phyloP scores from a whole-genome alignment of 768 basidiomycete genomes.

The Boletus rubropictus region DNA sequence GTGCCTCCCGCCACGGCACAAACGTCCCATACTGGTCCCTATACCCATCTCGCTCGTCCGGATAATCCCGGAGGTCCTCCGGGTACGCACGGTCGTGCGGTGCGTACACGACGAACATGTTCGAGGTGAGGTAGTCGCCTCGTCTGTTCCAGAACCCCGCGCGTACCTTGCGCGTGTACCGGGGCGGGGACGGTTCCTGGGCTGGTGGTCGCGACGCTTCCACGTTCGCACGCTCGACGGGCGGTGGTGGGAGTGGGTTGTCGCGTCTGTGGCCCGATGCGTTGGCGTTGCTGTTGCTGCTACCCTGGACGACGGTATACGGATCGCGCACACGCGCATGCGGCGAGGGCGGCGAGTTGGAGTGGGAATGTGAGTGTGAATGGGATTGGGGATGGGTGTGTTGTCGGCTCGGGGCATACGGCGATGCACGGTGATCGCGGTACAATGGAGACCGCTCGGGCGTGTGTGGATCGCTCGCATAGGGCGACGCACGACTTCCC shows the following conservation, averaged over 20 bases:
- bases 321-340: conserved; percentile 9
- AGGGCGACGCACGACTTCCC: conserved; percentile 21
- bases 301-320: neutral
- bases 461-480: conserved; percentile 11
- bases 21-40: conserved; percentile 46
- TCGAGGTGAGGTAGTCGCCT: conserved; percentile 60
- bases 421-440: conserved; percentile 23
- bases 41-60: conserved; percentile 49
- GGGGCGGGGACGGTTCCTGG: conserved; percentile 28
- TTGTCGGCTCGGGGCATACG: conserved; percentile 12
- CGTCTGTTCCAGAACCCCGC: conserved; percentile 70
- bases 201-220: conserved; percentile 26
- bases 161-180: conserved; percentile 36
- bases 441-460: conserved; percentile 28
- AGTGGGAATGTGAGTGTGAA: neutral
- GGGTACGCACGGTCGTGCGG: conserved; percentile 54
- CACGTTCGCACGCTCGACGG: conserved; percentile 18
- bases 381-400: neutral
- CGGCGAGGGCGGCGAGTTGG: conserved; percentile 12
- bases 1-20: conserved; percentile 35
- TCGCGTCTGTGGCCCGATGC: conserved; percentile 10
- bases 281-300: neutral
- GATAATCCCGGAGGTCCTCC: conserved; percentile 54
- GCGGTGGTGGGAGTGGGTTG: conserved; percentile 29
- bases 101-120: conserved; percentile 60